Base-by-base conservation (phyloP, 1,284 basidiomycete species). In the Papiliotrema laurentii region DNA sequence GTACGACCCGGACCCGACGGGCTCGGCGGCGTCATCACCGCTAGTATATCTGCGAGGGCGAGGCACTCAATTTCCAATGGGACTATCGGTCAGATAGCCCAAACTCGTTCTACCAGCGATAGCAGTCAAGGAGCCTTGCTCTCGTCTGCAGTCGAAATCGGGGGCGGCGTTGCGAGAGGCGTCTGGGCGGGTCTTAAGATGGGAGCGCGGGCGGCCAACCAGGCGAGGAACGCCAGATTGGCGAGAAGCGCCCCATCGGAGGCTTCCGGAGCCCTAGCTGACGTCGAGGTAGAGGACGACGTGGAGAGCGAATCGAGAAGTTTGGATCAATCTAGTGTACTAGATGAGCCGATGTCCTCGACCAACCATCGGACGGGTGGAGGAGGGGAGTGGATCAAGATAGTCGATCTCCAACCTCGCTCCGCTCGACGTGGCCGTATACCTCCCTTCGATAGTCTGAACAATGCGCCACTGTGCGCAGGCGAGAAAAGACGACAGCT, bases 131-230 rank as follows among this genome's bases (percentile, higher is more conserved):
- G 50, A 11, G 66, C 63, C 9, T 25, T 70, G 2, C 51, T 69
- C 19, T 50, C 56, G 4, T 68, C 70, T 0, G 70, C 68, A 0
- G 64, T 66, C 0, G 65, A 64, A 47, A 64, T 72, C 21, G 69
- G 70, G 13, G 66, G 68, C 19, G 68, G 65, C 9, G 68, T 70
- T 2, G 70, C 68, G 5, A 47, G 66, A 28, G 68, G 68, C 0
- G 66, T 72, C 9, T 72, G 70, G 70, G 68, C 68, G 0, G 70
- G 70, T 1, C 34, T 72, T 21, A 69, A 68, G 51, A 62, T 63
- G 53, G 68, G 70, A 18, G 70, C 66, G 2, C 49, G 54, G 46
- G 69, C 64, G 14, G 70, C 59, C 19, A 48, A 50, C 26, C 47
- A 53, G 16, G 55, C 55, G 4, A 48, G 60, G 7, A 50, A 45